These are phyloP conservation scores for Pyracantha coccinea DNA, from an alignment of 331 rosid species.

Conservation along the genomic window DNA sequence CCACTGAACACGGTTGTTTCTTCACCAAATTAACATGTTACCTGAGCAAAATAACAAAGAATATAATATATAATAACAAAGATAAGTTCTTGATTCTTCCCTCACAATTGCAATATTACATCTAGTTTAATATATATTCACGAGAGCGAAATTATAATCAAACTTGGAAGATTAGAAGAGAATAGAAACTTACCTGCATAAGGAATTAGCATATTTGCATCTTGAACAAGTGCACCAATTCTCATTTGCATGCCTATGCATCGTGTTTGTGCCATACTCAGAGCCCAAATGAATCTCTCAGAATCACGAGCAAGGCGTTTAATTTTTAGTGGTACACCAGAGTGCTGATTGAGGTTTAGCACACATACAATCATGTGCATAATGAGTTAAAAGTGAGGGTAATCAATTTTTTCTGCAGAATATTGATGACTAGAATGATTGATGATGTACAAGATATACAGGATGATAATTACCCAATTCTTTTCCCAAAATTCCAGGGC, in stretches of 20 bases:
- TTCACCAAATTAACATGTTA: background rate
- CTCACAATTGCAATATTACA: background rate
- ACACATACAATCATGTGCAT: background rate
- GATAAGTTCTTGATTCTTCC: background rate
- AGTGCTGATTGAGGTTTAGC: slow-evolving; percentile 48
- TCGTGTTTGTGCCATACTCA: slow-evolving; percentile 84
- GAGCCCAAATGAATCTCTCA: slow-evolving; percentile 85
- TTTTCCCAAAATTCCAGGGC: slow-evolving; percentile 75
- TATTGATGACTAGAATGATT: slow-evolving; percentile 8
- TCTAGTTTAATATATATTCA: background rate
- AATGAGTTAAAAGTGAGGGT: slow-evolving; percentile 14
- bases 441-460: slow-evolving; percentile 7
- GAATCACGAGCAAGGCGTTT: slow-evolving; percentile 80
- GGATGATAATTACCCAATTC: slow-evolving; percentile 49
- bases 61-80: background rate
- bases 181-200: slow-evolving; percentile 62
- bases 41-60: background rate
- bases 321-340: slow-evolving; percentile 71
- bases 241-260: slow-evolving; percentile 73
- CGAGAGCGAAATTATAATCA: background rate
- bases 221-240: slow-evolving; percentile 73
- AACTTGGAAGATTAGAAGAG: slow-evolving; percentile 3
- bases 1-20: background rate
- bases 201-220: slow-evolving; percentile 81
- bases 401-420: background rate